Evolutionary conservation across 768 basidiomycete genomes (phyloP).

Genomic region (Megacollybia marginata): DNA sequence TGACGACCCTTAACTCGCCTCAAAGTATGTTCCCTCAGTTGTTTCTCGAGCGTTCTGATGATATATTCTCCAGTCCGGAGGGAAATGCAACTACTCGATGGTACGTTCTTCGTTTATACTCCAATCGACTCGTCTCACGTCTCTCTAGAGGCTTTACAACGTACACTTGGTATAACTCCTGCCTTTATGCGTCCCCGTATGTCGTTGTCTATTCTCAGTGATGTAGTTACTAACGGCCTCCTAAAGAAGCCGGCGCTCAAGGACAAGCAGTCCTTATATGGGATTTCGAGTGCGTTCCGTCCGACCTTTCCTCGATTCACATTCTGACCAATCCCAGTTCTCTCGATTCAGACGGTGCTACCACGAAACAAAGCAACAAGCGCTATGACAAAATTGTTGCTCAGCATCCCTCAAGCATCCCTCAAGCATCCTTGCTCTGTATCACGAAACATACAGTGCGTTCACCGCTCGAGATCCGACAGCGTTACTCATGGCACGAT

Average conservation of each 20-base stretch:
- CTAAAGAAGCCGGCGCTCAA: constrained; percentile 19
- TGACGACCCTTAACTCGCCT: constrained; percentile 31
- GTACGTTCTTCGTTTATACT: constrained; percentile 16
- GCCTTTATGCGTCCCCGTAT: constrained; percentile 41
- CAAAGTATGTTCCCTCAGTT: too few relatives aligned
- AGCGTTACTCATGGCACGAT: neutral
- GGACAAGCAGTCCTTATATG: too few relatives aligned
- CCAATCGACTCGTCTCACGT: neutral
- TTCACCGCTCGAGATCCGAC: too few relatives aligned
- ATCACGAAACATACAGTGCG: too few relatives aligned
- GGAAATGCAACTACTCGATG: too few relatives aligned
- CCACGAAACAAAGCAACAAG: constrained; percentile 19
- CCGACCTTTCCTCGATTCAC: too few relatives aligned
- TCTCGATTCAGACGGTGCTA: constrained; percentile 27
- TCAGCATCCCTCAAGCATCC: too few relatives aligned
- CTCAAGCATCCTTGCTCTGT: too few relatives aligned
- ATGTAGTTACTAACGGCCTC: neutral
- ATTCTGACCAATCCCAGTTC: constrained; percentile 23
- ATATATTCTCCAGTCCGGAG: constrained; percentile 26
- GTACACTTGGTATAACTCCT: too few relatives aligned
- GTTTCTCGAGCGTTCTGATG: too few relatives aligned
- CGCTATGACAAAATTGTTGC: constrained; percentile 19
- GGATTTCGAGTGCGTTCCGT: constrained; percentile 31
- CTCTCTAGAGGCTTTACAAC: constrained; percentile 30
- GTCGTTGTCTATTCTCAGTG: constrained; percentile 3